Evolutionary conservation across 2,329 filamentous ascomycete genomes (phyloP).

Genomic region (Thermochaetoides dissita): DNA sequence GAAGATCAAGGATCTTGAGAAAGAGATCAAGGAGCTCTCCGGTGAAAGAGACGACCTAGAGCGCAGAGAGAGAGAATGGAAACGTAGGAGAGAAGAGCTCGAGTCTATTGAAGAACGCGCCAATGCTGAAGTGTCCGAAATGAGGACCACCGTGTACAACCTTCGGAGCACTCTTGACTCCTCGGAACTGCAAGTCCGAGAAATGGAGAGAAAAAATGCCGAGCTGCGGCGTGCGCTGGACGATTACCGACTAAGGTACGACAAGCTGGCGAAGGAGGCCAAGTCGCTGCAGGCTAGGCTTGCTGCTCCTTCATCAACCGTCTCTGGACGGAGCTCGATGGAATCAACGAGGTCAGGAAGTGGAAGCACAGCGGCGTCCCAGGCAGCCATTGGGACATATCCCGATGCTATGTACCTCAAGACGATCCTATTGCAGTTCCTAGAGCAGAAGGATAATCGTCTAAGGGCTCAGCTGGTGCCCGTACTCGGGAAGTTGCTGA

Average conservation of each 20-base stretch:
- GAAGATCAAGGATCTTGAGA: conserved; percentile 69
- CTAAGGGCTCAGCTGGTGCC: conserved; percentile 63
- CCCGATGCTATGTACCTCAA: conserved; percentile 56
- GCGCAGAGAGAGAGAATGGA: conserved; percentile 59
- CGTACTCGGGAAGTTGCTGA: conserved; percentile 60
- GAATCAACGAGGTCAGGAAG: conserved; percentile 29
- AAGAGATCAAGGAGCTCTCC: conserved; percentile 53
- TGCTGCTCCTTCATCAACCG: conserved; percentile 15
- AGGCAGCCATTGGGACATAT: conserved; percentile 10
- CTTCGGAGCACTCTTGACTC: conserved; percentile 72
- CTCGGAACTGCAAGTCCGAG: conserved; percentile 68
- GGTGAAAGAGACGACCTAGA: conserved; percentile 70
- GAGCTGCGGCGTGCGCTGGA: conserved; percentile 66
- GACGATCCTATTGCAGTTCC: conserved; percentile 67
- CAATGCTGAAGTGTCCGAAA: conserved; percentile 58
- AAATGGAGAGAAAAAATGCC: conserved; percentile 68
- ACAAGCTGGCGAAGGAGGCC: conserved; percentile 61
- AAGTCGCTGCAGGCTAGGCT: conserved; percentile 38
- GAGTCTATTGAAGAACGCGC: conserved; percentile 57
- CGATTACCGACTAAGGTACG: conserved; percentile 61
- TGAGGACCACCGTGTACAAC: conserved; percentile 61
- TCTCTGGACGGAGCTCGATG: conserved; percentile 28
- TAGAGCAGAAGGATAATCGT: conserved; percentile 68
- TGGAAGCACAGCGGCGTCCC: conserved; percentile 14
- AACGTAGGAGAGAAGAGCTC: conserved; percentile 58